Base-by-base conservation (phyloP, 441 rosid species). In the Euphorbia schlechtendalii region DNA sequence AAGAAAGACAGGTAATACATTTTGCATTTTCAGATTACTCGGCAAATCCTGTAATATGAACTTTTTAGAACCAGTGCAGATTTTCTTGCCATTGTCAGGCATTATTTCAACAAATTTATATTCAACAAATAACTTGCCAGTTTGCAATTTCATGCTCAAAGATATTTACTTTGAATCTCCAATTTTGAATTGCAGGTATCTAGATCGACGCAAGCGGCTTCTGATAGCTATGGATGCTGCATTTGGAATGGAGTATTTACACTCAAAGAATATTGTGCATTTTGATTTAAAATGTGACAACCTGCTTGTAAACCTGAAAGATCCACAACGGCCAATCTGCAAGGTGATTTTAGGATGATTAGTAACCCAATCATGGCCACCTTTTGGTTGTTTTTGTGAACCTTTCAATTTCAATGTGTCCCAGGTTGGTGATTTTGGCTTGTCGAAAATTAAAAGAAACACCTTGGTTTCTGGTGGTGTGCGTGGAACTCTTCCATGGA, bases 161-260 rank as follows among this genome's bases (percentile, higher is more conserved):
- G n/a, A n/a, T n/a, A n/a, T n/a, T 53, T 17, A 53, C 12, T 65
- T 38, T 12, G 38, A 70, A 74, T 58, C 7, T 59, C 69, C 55
- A 34, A 61, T 70, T 65, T 52, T 68, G 59, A 71, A 65, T 71
- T 67, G 52, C 77, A 94, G 99, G 87, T 80, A 81, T 65, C 96
- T 95, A 72, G 99, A 95, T 82, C 92, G 81, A 52, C 88, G 90
- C 45, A 91, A 80, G 87, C 82, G 85, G 76, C 88, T 91, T 67
- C 85, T 89, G 61, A 88, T 95, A 69, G 98, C 98, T 70, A 85
- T 95, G 96, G 99, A 95, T 81, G 99, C 98, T 59, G 99, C 98
- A 43, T 91, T 95, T 75, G 99, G 99, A 63, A 95, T 92, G 99
- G 98, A 95, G 76, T 95, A 92, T 86, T 71, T 89, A 65, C 98